Conservation (phyloP, 805 yeast species). For the Maudiozyma serrabonitensis region DNA sequence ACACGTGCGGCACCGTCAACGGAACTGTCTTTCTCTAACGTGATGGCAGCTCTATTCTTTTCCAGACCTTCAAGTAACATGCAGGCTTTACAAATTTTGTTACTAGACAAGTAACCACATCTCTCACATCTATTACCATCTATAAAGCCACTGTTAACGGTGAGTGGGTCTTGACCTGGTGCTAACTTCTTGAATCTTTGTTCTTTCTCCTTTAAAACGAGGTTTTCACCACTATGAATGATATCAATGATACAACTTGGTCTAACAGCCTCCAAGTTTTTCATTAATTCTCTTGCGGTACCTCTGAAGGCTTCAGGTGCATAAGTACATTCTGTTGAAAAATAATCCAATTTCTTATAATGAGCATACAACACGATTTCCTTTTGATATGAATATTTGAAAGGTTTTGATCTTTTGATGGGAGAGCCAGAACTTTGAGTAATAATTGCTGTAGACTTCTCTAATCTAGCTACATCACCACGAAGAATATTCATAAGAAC, state of each 20-base stretch:
- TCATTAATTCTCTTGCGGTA: conserved; percentile 86
- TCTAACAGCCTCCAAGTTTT: conserved; percentile 78
- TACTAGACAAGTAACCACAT: conserved; percentile 88
- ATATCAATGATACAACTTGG: conserved; percentile 93
- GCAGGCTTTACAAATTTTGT: conserved; percentile 88
- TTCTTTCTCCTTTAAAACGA: conserved; percentile 53
- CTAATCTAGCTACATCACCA: conserved; percentile 93
- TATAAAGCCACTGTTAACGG: conserved; percentile 25
- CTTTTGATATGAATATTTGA: conserved; percentile 91
- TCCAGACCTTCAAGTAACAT: conserved; percentile 77
- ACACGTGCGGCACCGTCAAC: conserved; percentile 53
- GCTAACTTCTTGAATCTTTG: conserved; percentile 13
- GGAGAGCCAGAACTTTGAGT: conserved; percentile 82
- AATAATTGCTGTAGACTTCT: conserved; percentile 74
- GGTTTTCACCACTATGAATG: conserved; percentile 85
- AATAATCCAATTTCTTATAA: conserved; percentile 87
- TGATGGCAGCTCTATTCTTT: conserved; percentile 55
- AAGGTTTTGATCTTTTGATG: conserved; percentile 87
- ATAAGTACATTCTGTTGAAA: conserved; percentile 94
- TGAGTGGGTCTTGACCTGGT: conserved; percentile 2
- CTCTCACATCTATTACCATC: conserved; percentile 75
- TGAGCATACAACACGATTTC: conserved; percentile 97
- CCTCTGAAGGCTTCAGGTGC: conserved; percentile 99
- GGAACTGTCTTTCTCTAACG: conserved; percentile 42
- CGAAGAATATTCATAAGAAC: conserved; percentile 87